Percentiles rank a stretch among this genome's conserved stretches.
These are phyloP conservation scores for Syzygium malaccense DNA, from an alignment of 441 rosid species.

Conservation along the genomic window DNA sequence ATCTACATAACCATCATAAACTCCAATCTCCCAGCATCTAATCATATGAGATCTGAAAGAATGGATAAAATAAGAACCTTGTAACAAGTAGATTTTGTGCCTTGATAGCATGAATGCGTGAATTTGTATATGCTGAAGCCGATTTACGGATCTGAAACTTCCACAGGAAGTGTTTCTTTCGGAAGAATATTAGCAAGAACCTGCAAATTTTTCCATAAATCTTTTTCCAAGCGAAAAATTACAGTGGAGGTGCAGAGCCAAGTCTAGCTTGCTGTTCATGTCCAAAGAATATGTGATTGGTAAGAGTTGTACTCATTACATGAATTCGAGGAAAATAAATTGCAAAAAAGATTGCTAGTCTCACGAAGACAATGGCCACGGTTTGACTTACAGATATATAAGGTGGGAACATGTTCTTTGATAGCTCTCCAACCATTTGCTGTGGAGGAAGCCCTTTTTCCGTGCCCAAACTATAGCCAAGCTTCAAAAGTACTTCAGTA, in stretches of 20 bases:
- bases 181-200: constrained; percentile 38
- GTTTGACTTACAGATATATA: constrained; percentile 34
- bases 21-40: neutral
- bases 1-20: neutral
- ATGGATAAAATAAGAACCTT: constrained; percentile 23
- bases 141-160: constrained; percentile 44
- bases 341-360: neutral
- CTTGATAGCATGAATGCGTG: constrained; percentile 42
- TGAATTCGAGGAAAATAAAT: neutral
- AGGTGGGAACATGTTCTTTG: constrained; percentile 29
- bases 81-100: constrained; percentile 45
- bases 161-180: constrained; percentile 44
- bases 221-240: neutral
- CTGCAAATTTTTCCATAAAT: constrained; percentile 27
- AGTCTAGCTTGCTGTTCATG: neutral
- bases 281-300: neutral
- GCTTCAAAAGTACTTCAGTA: constrained; percentile 1
- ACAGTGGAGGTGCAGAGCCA: neutral
- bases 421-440: constrained; percentile 21
- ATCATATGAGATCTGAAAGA: neutral
- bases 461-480: neutral
- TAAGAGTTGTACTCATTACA: neutral
- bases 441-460: constrained; percentile 31
- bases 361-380: neutral
- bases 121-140: constrained; percentile 42